Percentiles rank a stretch among this genome's conserved stretches.
Conservation (phyloP, 192 early-diverging fungal species). For the Umbelopsis ramanniana region DNA sequence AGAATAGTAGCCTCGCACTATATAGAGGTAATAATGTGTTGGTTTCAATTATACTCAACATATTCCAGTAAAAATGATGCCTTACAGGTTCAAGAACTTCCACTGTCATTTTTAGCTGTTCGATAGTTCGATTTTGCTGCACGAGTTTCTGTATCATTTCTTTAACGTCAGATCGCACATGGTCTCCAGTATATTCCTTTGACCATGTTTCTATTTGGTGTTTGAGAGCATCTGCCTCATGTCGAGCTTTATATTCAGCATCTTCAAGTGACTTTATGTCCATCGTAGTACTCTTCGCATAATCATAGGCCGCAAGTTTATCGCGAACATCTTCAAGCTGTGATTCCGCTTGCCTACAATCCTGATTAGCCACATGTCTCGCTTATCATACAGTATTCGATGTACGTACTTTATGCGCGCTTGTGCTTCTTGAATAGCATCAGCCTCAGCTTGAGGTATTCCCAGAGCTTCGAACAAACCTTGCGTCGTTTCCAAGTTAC, state of each 20-base stretch:
- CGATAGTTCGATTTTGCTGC: not conserved
- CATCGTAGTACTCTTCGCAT: not conserved
- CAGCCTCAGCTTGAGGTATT: not conserved
- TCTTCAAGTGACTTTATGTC: constrained; percentile 5
- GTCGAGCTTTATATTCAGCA: constrained; percentile 18
- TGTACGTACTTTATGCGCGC: not conserved
- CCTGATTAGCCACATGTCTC: not conserved
- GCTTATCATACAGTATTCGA: not conserved
- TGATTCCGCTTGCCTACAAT: not conserved
- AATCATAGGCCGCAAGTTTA: not conserved
- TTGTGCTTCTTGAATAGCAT: constrained; percentile 14
- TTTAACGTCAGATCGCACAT: not conserved
- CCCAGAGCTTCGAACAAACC: not conserved
- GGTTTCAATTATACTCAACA: not conserved
- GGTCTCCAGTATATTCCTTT: not conserved
- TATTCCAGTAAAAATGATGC: not conserved
- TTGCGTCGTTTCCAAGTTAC: not conserved
- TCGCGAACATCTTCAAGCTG: constrained; percentile 6
- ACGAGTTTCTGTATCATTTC: not conserved
- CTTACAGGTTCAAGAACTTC: constrained; percentile 13
- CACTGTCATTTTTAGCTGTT: not conserved
- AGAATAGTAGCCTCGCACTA: constrained; percentile 36
- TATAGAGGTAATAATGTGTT: too few relatives aligned
- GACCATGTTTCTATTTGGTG: constrained; percentile 13
- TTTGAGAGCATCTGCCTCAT: constrained; percentile 9